phyloP scores from a whole-genome alignment of 805 yeast genomes.

The Priceomyces haplophilus region DNA sequence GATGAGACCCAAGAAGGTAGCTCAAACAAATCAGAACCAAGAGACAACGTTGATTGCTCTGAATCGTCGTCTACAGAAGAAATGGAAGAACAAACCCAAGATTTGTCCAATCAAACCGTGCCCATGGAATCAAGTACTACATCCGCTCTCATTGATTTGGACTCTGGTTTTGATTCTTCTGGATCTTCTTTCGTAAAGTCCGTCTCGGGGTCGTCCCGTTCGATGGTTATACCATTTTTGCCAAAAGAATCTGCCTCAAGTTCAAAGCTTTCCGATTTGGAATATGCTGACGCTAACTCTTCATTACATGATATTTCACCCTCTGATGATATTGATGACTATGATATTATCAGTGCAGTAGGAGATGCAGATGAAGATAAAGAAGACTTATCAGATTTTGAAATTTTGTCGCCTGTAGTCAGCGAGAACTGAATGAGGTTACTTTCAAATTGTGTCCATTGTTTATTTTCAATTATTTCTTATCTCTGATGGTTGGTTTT shows the following conservation, averaged over 20 bases:
- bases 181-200: not conserved
- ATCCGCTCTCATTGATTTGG: not conserved
- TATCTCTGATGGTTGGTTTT: not conserved
- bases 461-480: too few relatives aligned
- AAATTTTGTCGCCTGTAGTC: slow-evolving; percentile 29
- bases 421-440: slow-evolving; percentile 6
- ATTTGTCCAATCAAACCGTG: not conserved
- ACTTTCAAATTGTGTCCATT: not conserved
- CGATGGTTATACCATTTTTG: slow-evolving; percentile 30
- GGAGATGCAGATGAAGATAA: slow-evolving; percentile 28
- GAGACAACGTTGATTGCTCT: not conserved
- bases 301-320: slow-evolving; percentile 7
- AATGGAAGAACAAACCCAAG: not conserved
- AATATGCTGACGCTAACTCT: slow-evolving; percentile 20
- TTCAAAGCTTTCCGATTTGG: slow-evolving; percentile 15
- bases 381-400: slow-evolving; percentile 32
- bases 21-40: not conserved
- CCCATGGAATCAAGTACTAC: not conserved
- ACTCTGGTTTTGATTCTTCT: not conserved
- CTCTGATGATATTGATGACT: slow-evolving; percentile 19
- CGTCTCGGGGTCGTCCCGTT: slow-evolving; percentile 19
- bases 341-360: slow-evolving; percentile 31
- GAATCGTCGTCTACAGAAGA: not conserved
- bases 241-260: slow-evolving; percentile 23
- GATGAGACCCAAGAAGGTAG: not conserved